Evolutionary conservation across 163 green algal species (phyloP).

Genomic region (Prototheca cutis): DNA sequence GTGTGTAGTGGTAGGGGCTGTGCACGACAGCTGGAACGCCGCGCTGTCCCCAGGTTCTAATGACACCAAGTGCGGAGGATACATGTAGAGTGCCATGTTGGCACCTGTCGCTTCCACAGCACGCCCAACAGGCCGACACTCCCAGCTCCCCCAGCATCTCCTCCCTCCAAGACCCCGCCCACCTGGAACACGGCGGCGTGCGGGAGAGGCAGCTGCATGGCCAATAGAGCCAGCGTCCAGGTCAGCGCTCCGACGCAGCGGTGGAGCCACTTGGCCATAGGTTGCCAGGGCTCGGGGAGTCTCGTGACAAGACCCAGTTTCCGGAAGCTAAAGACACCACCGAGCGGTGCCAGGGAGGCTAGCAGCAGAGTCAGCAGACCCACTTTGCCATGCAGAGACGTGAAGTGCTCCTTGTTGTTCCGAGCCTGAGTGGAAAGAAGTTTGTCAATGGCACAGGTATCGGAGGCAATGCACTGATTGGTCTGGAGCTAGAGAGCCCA

Average conservation of each 20-base stretch:
- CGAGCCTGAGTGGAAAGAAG: conserved; percentile 9
- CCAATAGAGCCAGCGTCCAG: conserved; percentile 27
- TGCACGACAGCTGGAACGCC: too few relatives aligned
- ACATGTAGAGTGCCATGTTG: too few relatives aligned
- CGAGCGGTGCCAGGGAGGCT: conserved; percentile 20
- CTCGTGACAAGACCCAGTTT: conserved; percentile 28
- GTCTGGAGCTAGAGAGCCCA: background rate
- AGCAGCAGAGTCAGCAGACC: conserved; percentile 29
- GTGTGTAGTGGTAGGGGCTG: too few relatives aligned
- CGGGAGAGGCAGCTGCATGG: conserved; percentile 38
- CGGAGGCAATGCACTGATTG: background rate
- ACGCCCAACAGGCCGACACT: too few relatives aligned
- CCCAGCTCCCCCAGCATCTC: too few relatives aligned
- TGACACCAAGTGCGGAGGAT: too few relatives aligned
- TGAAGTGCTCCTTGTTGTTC: conserved; percentile 41
- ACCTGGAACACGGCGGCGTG: conserved; percentile 30
- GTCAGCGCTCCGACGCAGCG: conserved; percentile 20
- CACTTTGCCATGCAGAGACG: conserved; percentile 38
- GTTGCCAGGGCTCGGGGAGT: conserved; percentile 32
- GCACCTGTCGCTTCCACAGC: too few relatives aligned
- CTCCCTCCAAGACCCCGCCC: conserved; percentile 2
- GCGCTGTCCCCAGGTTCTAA: too few relatives aligned
- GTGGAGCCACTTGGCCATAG: conserved; percentile 34
- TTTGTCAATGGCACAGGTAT: background rate
- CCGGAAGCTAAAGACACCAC: conserved; percentile 37